phyloP scores from a whole-genome alignment of 2,329 filamentous ascomycete genomes.

The Xylaria hypoxylon region DNA sequence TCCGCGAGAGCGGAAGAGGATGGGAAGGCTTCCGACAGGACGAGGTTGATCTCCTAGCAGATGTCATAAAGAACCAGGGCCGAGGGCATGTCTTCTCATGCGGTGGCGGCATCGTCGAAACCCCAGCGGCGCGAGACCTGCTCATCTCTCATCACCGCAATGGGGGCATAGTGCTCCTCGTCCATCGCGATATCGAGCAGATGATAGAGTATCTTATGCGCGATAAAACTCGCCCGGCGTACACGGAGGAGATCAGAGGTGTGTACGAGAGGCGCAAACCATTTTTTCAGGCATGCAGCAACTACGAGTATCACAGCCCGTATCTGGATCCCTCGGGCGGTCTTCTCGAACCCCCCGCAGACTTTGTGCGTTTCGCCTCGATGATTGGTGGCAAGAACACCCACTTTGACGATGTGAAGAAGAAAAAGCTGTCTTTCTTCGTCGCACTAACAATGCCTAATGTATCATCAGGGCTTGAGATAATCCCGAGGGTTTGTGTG shows the following conservation, averaged over 20 bases:
- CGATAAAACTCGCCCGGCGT: constrained; percentile 92
- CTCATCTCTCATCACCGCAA: constrained; percentile 77
- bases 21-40: constrained; percentile 90
- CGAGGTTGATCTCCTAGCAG: constrained; percentile 79
- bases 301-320: constrained; percentile 91
- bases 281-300: constrained; percentile 94
- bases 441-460: constrained; percentile 88
- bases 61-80: constrained; percentile 79
- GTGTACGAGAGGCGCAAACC: constrained; percentile 91
- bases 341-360: constrained; percentile 64
- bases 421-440: constrained; percentile 86
- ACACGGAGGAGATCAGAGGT: constrained; percentile 89
- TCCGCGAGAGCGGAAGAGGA: constrained; percentile 72
- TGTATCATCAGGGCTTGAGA: constrained; percentile 70
- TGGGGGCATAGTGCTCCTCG: constrained; percentile 86
- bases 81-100: constrained; percentile 88
- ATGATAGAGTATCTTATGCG: constrained; percentile 89
- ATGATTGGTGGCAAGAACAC: constrained; percentile 72
- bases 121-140: constrained; percentile 79
- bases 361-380: constrained; percentile 79
- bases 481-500: constrained; percentile 78
- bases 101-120: constrained; percentile 93
- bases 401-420: constrained; percentile 67
- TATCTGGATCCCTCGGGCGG: constrained; percentile 59
- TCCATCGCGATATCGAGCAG: constrained; percentile 87